phyloP scores from a whole-genome alignment of 148 eudicot genomes.

The Persicaria tinctoria region DNA sequence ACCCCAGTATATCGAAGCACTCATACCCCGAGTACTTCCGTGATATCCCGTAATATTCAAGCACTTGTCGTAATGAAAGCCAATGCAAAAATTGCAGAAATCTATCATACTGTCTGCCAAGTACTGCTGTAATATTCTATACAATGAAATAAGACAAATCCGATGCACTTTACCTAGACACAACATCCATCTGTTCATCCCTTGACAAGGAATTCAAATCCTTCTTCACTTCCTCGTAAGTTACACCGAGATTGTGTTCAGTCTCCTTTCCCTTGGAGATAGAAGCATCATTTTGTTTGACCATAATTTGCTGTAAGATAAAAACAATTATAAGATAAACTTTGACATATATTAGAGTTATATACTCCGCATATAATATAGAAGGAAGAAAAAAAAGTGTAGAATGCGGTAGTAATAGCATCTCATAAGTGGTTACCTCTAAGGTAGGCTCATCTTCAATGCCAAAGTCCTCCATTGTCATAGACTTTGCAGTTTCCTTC shows the following conservation, averaged over 20 bases:
- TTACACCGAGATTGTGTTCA: conserved; percentile 30
- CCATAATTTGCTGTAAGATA: conserved; percentile 43
- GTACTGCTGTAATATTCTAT: background rate
- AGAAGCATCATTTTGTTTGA: conserved; percentile 35
- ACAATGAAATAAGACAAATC: conserved; percentile 1
- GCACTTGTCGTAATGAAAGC: background rate
- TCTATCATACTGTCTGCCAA: background rate
- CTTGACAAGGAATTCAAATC: conserved; percentile 68
- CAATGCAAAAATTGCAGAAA: background rate
- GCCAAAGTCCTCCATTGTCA: conserved; percentile 63
- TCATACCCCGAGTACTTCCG: no score
- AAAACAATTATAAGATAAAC: background rate
- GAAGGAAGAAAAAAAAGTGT: no score
- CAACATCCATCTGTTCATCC: conserved; percentile 92
- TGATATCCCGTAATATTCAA: no score
- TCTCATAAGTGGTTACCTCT: conserved; percentile 34
- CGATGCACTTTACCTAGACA: conserved; percentile 43
- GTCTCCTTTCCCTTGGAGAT: conserved; percentile 29
- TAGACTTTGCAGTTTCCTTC: conserved; percentile 39
- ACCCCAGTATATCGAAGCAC: no score
- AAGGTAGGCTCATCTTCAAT: conserved; percentile 73
- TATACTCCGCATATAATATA: background rate
- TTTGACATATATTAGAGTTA: background rate
- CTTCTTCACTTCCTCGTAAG: conserved; percentile 62
- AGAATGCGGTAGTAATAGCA: background rate